A percentile compares a stretch with the other conserved stretches of the same genome.
Evolutionary conservation across 495 filamentous ascomycete genomes (phyloP).

Genomic region (Xylaria curta): DNA sequence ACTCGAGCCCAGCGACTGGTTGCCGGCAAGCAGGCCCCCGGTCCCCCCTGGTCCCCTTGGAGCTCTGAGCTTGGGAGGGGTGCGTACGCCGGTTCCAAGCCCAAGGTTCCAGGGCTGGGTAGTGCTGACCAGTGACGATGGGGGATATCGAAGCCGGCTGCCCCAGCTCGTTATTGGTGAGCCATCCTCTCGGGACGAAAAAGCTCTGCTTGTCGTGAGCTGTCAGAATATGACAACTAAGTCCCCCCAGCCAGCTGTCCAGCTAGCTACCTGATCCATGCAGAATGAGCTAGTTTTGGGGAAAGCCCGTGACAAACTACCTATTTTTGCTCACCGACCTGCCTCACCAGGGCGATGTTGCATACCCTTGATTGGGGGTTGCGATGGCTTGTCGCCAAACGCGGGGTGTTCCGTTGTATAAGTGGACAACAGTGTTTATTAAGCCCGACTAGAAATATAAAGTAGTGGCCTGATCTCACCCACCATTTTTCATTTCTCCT

Average conservation of each 20-base stretch:
- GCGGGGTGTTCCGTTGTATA: slow-evolving; percentile 8
- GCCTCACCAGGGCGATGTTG: slow-evolving; percentile 1
- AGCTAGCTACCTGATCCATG: slow-evolving; percentile 17
- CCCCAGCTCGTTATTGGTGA: slow-evolving; percentile 24
- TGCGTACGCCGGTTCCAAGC: slow-evolving; percentile 17
- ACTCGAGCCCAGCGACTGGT: slow-evolving; percentile 17
- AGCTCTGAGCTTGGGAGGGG: slow-evolving; percentile 9
- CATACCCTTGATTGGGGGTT: neutral
- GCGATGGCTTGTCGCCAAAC: neutral
- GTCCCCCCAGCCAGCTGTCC: neutral
- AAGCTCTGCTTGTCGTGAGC: slow-evolving; percentile 9
- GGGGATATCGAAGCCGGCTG: neutral
- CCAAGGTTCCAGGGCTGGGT: slow-evolving; percentile 19
- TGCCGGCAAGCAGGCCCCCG: slow-evolving; percentile 13
- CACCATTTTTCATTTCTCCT: neutral
- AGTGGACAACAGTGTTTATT: neutral
- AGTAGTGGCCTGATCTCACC: slow-evolving; percentile 8
- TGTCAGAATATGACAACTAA: slow-evolving; percentile 5
- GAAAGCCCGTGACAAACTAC: neutral
- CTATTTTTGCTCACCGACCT: slow-evolving; percentile 18
- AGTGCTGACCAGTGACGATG: slow-evolving; percentile 20
- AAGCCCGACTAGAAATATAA: neutral
- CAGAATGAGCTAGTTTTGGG: slow-evolving; percentile 9
- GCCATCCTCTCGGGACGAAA: slow-evolving; percentile 22
- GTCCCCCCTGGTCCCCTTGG: neutral